Conservation (phyloP, 768 basidiomycete genomes). For the Paxillus rubicundulus region DNA sequence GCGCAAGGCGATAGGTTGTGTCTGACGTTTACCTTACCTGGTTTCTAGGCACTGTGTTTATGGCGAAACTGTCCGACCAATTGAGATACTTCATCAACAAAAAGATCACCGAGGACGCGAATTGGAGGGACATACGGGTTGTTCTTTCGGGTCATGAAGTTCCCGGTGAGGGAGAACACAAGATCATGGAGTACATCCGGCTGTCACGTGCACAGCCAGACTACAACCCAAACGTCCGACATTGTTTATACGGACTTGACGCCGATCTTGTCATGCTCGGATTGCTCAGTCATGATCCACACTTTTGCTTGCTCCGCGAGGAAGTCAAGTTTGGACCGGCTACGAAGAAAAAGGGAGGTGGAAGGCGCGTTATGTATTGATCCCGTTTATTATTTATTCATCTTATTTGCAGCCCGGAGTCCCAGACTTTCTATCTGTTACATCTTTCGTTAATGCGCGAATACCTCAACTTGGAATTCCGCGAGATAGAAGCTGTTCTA, state of each 20-base stretch:
- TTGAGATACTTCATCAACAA: conserved; percentile 96
- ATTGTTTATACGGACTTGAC: conserved; percentile 97
- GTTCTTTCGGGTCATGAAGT: conserved; percentile 97
- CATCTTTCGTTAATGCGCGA: conserved; percentile 95
- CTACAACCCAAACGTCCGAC: conserved; percentile 94
- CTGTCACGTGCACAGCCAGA: conserved; percentile 90
- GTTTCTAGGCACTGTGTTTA: conserved; percentile 82
- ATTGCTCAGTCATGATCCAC: conserved; percentile 94
- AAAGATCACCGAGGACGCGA: conserved; percentile 95
- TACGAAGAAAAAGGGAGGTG: conserved; percentile 63
- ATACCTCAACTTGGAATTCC: conserved; percentile 96
- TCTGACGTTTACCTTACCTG: neutral
- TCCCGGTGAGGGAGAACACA: conserved; percentile 99
- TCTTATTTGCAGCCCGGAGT: conserved; percentile 48
- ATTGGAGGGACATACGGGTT: conserved; percentile 90
- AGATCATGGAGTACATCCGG: conserved; percentile 99
- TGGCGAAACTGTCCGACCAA: conserved; percentile 89
- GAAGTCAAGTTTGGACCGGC: conserved; percentile 96
- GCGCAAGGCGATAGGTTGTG: conserved; percentile 22
- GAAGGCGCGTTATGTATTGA: conserved; percentile 39
- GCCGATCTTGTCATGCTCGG: conserved; percentile 99
- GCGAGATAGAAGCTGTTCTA: conserved; percentile 58
- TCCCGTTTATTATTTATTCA: conserved; percentile 7
- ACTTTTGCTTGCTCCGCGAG: conserved; percentile 95
- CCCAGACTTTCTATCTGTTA: conserved; percentile 90